phyloP scores from a whole-genome alignment of 371 early-diverging fungal species.

The Gilbertella persicaria region DNA sequence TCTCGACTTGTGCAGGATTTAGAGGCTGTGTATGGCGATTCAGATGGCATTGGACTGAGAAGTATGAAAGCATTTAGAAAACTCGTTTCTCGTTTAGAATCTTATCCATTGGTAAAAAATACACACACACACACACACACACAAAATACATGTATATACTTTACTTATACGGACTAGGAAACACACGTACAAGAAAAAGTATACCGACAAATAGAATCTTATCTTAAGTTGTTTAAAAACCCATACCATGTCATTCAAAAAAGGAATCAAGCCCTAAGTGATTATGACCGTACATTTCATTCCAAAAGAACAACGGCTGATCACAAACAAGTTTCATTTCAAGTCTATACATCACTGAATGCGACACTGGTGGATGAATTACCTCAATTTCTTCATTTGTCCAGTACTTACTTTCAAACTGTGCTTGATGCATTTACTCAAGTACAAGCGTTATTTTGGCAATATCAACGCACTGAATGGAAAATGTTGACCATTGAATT shows the following conservation, averaged over 20 bases:
- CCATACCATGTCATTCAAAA: slow-evolving; percentile 8
- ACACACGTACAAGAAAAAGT: neutral
- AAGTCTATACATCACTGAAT: slow-evolving; percentile 2
- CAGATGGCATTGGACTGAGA: slow-evolving; percentile 9
- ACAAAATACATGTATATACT: neutral
- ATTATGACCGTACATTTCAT: slow-evolving; percentile 1
- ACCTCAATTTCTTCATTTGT: neutral
- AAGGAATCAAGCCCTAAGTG: neutral
- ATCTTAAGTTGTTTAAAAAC: slow-evolving; percentile 5
- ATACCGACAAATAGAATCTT: neutral
- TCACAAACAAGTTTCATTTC: slow-evolving; percentile 1
- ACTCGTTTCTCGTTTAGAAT: neutral
- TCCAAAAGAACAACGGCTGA: slow-evolving; percentile 1
- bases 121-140: neutral
- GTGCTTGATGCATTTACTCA: neutral
- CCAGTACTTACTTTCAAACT: neutral
- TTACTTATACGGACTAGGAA: neutral
- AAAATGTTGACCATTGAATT: slow-evolving; percentile 12
- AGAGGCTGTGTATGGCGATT: slow-evolving; percentile 57
- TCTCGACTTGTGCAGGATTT: slow-evolving; percentile 56
- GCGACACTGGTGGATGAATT: slow-evolving; percentile 1
- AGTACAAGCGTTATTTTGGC: slow-evolving; percentile 23
- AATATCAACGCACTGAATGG: slow-evolving; percentile 32
- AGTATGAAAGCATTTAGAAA: slow-evolving; percentile 4
- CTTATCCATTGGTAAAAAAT: neutral